A percentile compares a stretch with the other conserved stretches of the same genome.
Conservation (phyloP, 192 early-diverging fungal genomes). For the Pilaira anomala region DNA sequence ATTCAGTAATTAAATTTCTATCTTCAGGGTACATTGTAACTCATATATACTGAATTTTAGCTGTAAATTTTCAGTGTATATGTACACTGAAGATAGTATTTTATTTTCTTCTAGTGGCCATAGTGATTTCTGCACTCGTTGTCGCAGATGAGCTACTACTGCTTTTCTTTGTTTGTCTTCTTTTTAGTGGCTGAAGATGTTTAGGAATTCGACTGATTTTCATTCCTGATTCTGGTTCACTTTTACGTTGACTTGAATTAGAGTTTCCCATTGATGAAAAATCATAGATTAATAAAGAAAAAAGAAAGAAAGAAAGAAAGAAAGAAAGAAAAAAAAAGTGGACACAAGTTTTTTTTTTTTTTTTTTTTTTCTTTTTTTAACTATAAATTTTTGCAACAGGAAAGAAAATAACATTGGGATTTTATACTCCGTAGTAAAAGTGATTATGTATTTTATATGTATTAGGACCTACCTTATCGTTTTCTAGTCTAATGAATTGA, state of each 20-base stretch:
- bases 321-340: neutral
- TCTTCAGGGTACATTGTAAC: too few relatives aligned
- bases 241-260: neutral
- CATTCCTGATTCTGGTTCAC: neutral
- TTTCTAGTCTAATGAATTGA: too few relatives aligned
- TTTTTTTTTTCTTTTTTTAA: neutral
- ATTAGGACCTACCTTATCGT: too few relatives aligned
- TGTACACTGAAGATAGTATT: too few relatives aligned
- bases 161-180: neutral
- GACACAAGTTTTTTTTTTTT: neutral
- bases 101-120: too few relatives aligned
- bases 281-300: neutral
- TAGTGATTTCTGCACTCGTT: neutral
- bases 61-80: too few relatives aligned
- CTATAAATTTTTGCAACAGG: too few relatives aligned
- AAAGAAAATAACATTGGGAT: too few relatives aligned
- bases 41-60: too few relatives aligned
- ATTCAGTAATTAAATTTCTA: too few relatives aligned
- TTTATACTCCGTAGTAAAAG: too few relatives aligned
- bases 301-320: neutral
- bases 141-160: neutral
- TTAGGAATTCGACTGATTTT: constrained; percentile 5
- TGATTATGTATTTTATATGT: too few relatives aligned
- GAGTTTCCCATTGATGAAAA: constrained; percentile 7
- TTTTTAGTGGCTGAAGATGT: constrained; percentile 15